Evolutionary conservation across 305 asterid genomes (phyloP), one percentile per base, ranked within the genome.

Genomic region (Caryopteris hybrid): DNA sequence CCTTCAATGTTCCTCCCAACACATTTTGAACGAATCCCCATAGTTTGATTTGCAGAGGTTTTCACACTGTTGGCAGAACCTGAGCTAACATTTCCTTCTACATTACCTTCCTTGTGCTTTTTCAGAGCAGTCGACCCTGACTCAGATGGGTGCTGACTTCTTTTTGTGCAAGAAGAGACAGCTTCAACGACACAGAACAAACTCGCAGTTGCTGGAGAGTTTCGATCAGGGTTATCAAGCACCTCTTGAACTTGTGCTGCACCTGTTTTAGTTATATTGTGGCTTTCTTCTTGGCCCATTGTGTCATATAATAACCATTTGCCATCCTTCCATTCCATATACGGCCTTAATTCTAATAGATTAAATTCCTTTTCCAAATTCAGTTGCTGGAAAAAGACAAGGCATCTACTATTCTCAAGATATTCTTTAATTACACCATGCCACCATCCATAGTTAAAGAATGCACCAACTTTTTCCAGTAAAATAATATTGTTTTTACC

Each of bases 251-350:
- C 39, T 1, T 6, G 8, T 3, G 8, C 8, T 1, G 5, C 39
- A 4, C 1, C 39, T 7, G 2, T 1, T 6, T 33, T 4, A 6
- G 6, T 33, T 4, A 4, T 33, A 8, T 7, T 6, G 8, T 7
- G 2, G 2, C 8, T 33, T 4, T 33, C 9, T 7, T 33, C 8
- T 7, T 4, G 39, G 8, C 8, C 8, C 39, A 7, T 1, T 7
- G 8, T 1, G 8, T 25, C 31, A 25, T 25, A 3, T 33, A 33
- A 7, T 6, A 33, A 8, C 39, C 39, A 33, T 33, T 7, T 7
- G 31, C 85, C 93, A 55, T 81, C 81, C 68, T 79, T 87, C 96
- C 97, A 90, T 51, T 84, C 93, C 87, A 90, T 74, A 74, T 84
- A 96, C 64, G 88, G 87, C 76, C 98, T 85, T 77, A 90, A 64